These are phyloP conservation scores for Francoa sonchifolia DNA, from an alignment of 441 rosid species.

Conservation along the genomic window DNA sequence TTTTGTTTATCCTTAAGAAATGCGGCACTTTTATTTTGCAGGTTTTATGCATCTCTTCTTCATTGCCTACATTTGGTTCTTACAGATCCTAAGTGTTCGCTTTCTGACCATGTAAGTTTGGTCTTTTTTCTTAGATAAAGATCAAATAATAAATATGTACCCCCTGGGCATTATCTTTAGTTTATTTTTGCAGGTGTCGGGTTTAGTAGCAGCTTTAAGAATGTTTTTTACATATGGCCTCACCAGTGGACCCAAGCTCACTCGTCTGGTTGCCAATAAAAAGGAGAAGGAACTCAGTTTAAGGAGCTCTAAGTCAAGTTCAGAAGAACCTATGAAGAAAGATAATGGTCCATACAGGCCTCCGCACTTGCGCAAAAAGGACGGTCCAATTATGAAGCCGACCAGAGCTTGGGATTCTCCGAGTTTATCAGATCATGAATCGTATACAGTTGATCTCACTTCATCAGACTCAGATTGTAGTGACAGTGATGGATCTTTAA, in stretches of 20 bases:
- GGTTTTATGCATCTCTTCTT: slow-evolving; percentile 74
- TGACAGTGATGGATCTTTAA: slow-evolving; percentile 60
- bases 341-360: slow-evolving; percentile 60
- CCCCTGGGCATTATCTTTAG: slow-evolving; percentile 4
- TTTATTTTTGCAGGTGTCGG: slow-evolving; percentile 44
- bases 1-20: neutral
- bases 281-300: slow-evolving; percentile 30
- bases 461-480: slow-evolving; percentile 90
- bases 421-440: slow-evolving; percentile 31
- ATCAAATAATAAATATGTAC: slow-evolving; percentile 3
- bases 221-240: slow-evolving; percentile 73
- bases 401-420: slow-evolving; percentile 26
- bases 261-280: slow-evolving; percentile 18
- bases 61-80: slow-evolving; percentile 70
- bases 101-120: slow-evolving; percentile 66
- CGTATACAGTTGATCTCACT: slow-evolving; percentile 28
- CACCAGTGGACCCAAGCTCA: slow-evolving; percentile 22
- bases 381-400: slow-evolving; percentile 23
- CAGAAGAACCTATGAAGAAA: slow-evolving; percentile 27
- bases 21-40: slow-evolving; percentile 18
- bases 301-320: slow-evolving; percentile 22
- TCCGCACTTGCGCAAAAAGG: slow-evolving; percentile 81
- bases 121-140: neutral
- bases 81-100: slow-evolving; percentile 46
- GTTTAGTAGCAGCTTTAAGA: slow-evolving; percentile 62